Base-by-base conservation (phyloP, 2,329 filamentous ascomycete genomes). In the Claviceps capensis region DNA sequence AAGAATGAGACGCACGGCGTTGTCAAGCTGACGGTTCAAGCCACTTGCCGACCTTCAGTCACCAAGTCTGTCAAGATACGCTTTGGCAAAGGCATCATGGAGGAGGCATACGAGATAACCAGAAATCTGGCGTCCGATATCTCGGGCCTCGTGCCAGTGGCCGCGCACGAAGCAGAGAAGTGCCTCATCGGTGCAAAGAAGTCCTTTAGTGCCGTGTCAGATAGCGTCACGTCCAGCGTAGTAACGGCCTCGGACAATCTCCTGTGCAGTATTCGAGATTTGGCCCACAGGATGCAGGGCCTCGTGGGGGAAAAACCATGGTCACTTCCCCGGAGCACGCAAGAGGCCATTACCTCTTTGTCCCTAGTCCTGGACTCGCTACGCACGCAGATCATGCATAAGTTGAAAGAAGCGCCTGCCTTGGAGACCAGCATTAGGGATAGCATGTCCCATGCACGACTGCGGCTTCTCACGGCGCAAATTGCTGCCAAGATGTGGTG, bases 31-130 rank as follows among this genome's bases (percentile, higher is more conserved):
- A 74, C 75, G 2, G 72, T 85, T 38, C 69, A 75, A 51, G 80
- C 80, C 1, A 78, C 72, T 14, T 77, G 73, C 52, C 77, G 76
- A 55, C 81, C 81, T 23, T 77, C 73, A 62, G 71, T 83, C 56
- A 78, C 78, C 59, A 79, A 83, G 65, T 76, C 75, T 0, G 78
- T 83, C 61, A 72, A 74, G 41, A 66, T 84, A 34, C 75, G 82
- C 61, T 81, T 84, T 62, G 77, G 78, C 47, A 73, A 67, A 60
- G 67, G 71, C 22, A 63, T 70, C 16, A 62, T 77, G 43, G 67
- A 66, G 13, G 69, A 72, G 41, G 70, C 69, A 14, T 56, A 75
- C 5, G 72, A 75, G 52, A 67, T 66, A 7, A 71, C 73, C 19
- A 69, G 67, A 53, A 61, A 69, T 14, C 63, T 76, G 3, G 67